These are phyloP conservation scores for Thymus mandschuricus DNA, from an alignment of 257 asterid genomes.

Conservation along the genomic window DNA sequence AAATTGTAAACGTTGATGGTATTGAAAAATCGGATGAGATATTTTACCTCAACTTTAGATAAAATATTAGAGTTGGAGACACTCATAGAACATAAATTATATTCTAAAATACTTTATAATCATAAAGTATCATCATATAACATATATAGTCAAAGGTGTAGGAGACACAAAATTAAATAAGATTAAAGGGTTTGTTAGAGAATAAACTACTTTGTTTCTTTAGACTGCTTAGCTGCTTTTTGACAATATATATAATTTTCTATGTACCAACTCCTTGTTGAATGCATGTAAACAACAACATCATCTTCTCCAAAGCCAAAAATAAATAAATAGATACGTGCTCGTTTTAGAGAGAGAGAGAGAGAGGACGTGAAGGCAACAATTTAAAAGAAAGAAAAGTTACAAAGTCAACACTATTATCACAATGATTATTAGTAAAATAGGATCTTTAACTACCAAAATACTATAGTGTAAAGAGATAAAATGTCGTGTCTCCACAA, in stretches of 20 bases:
- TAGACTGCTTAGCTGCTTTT: no score
- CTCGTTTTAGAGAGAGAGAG: not conserved
- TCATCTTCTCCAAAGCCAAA: not conserved
- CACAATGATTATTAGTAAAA: not conserved
- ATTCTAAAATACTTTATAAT: no score
- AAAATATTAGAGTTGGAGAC: no score
- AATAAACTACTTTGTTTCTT: no score
- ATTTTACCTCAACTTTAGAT: no score
- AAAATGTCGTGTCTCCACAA: not conserved
- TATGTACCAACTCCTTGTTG: conserved; percentile 20
- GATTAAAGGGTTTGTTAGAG: not conserved
- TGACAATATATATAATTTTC: not conserved
- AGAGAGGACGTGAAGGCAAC: conserved; percentile 5
- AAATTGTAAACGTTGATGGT: no score
- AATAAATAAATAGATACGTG: not conserved
- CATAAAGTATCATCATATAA: not conserved
- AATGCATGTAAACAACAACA: conserved; percentile 6
- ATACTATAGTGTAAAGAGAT: not conserved
- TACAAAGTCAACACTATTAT: conserved; percentile 29
- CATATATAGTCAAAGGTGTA: not conserved
- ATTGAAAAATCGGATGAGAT: no score
- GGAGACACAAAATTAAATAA: not conserved
- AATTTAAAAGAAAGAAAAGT: not conserved
- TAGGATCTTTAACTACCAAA: not conserved
- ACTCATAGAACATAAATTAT: no score